Evolutionary conservation across 345 rosid genomes (phyloP).

Genomic region (Sonneratia alba): DNA sequence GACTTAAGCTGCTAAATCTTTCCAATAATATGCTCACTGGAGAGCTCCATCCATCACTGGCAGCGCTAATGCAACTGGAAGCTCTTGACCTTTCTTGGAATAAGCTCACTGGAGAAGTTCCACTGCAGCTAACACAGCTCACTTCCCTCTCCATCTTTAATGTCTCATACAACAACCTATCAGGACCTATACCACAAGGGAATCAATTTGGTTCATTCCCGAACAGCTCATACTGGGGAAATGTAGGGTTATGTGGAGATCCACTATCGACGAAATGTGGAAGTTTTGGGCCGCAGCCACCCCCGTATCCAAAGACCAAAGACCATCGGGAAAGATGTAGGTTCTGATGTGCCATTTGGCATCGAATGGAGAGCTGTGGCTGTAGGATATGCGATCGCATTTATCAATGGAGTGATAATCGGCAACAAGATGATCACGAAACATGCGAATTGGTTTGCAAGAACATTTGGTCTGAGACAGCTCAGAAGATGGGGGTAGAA

Average conservation of each 20-base stretch:
- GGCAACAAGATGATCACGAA: too few relatives aligned
- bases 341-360: too few relatives aligned
- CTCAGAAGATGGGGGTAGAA: too few relatives aligned
- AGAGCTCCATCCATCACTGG: neutral
- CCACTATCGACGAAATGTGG: slow-evolving; percentile 12
- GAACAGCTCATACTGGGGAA: slow-evolving; percentile 4
- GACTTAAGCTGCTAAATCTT: slow-evolving; percentile 1
- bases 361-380: too few relatives aligned
- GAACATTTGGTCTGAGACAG: too few relatives aligned
- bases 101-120: slow-evolving; percentile 11
- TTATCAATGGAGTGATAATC: too few relatives aligned
- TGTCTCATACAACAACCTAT: slow-evolving; percentile 5
- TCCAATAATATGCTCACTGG: slow-evolving; percentile 11
- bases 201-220: slow-evolving; percentile 15
- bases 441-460: too few relatives aligned
- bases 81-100: slow-evolving; percentile 15
- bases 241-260: slow-evolving; percentile 10
- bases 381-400: too few relatives aligned
- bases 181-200: slow-evolving; percentile 2
- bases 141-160: neutral
- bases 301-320: too few relatives aligned
- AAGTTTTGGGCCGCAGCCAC: neutral
- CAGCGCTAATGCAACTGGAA: neutral
- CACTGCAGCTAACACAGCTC: slow-evolving; percentile 5
- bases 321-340: too few relatives aligned